These are phyloP conservation scores for Paxillus involutus DNA, from an alignment of 768 basidiomycete genomes.

Conservation along the genomic window DNA sequence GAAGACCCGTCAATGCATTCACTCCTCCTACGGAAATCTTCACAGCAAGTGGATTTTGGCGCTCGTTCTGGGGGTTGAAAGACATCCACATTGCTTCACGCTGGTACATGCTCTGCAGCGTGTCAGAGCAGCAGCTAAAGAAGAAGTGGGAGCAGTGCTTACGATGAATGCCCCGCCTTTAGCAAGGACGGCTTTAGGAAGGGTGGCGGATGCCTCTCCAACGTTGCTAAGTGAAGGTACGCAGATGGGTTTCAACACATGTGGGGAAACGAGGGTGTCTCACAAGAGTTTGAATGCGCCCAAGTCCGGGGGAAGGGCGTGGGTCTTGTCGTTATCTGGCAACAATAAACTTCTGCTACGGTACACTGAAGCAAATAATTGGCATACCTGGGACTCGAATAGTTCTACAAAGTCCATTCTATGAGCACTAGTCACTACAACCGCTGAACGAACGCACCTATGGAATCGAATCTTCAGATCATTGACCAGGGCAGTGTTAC, in stretches of 20 bases:
- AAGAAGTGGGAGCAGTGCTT: background rate
- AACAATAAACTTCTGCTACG: background rate
- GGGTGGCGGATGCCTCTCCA: constrained; percentile 5
- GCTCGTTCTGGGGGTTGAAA: constrained; percentile 4
- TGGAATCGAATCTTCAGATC: background rate
- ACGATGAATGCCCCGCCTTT: constrained; percentile 30
- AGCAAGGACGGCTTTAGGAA: constrained; percentile 16
- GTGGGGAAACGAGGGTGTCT: background rate
- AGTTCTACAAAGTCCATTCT: background rate
- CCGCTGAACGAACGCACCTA: background rate
- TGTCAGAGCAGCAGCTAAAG: background rate
- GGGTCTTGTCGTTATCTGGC: background rate
- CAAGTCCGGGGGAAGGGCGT: constrained; percentile 23
- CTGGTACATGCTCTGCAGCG: constrained; percentile 25
- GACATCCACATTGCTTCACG: constrained; percentile 33
- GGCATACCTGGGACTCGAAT: background rate
- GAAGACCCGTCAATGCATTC: constrained; percentile 26
- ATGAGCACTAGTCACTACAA: background rate
- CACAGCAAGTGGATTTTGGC: constrained; percentile 13
- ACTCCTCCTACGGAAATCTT: constrained; percentile 31
- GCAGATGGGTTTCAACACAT: background rate
- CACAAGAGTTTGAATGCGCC: constrained; percentile 24
- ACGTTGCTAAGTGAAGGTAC: constrained; percentile 13
- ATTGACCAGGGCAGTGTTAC: background rate
- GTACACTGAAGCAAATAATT: background rate